Evolutionary conservation across 1,284 basidiomycete species (phyloP), one percentile per base, ranked within the genome.

Genomic region (Bjerkandera adusta): DNA sequence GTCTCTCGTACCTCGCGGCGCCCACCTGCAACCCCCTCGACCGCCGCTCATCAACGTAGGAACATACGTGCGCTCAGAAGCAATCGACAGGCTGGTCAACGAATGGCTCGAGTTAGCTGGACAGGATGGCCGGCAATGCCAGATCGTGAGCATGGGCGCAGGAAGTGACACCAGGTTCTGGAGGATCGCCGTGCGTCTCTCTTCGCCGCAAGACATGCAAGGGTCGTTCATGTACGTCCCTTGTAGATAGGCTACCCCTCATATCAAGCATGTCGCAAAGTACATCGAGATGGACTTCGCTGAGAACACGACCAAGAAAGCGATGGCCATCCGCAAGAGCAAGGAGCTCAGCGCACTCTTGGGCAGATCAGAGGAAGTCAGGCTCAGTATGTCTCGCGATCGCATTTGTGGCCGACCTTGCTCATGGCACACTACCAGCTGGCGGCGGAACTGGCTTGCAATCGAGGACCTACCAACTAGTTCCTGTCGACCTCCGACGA

Each of bases 1-100:
- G 20, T 63, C 76, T 38, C 75, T 93, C 48, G 73, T 91, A 26
- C 75, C 83, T 21, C 75, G 83, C 12, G 51, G 53, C 7, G 71
- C 83, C 5, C 78, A 80, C 58, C 64, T 81, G 54, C 74, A 88
- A 63, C 80, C 78, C 30, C 60, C 76, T 12, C 74, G 88, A 1
- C 80, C 91, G 1, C 95, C 95, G 0, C 68, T 98, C 55, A 98
- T 99, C 73, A 98, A 98, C 63, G 77, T 97, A 36, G 96, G 96
- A 6, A 99, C 96, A 1, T 91, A 89, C 56, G 81, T 97, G 46
- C 80, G 97, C 44, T 86, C 89, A 0, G 74, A 77, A 38, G 85
- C 82, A 1, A 81, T 98, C 36, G 97, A 99, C 61, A 64, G 68
- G 36, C 77, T 97, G 5, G 83, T 97, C 0, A 70, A 85, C 16